Evolutionary conservation across 192 early-diverging fungal genomes (phyloP).

Genomic region (Podila minutissima): DNA sequence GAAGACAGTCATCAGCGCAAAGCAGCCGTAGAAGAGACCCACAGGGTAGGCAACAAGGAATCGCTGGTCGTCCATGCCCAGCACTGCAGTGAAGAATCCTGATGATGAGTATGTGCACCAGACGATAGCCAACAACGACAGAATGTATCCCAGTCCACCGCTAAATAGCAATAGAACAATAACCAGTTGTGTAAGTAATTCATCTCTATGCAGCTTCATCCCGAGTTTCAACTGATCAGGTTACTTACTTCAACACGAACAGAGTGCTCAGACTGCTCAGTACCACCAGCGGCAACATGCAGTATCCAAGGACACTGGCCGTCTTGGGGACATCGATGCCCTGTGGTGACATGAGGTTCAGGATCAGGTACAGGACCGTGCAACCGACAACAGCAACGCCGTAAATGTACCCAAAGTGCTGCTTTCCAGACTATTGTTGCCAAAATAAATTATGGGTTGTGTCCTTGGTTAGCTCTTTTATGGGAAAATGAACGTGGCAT

Average conservation of each 20-base stretch:
- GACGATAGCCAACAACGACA: slow-evolving; percentile 75
- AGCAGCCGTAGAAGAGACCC: slow-evolving; percentile 90
- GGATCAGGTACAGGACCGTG: slow-evolving; percentile 82
- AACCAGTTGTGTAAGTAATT: not conserved
- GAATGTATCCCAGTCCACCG: slow-evolving; percentile 67
- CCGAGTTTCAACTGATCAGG: not conserved
- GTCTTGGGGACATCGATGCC: slow-evolving; percentile 90
- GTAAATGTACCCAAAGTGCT: slow-evolving; percentile 98
- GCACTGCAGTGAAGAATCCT: slow-evolving; percentile 92
- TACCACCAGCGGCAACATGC: slow-evolving; percentile 94
- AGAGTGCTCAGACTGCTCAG: slow-evolving; percentile 81
- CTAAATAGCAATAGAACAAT: slow-evolving; percentile 24
- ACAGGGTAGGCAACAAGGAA: slow-evolving; percentile 96
- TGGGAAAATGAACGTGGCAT: not conserved
- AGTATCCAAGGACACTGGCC: slow-evolving; percentile 97
- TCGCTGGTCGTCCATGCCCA: slow-evolving; percentile 93
- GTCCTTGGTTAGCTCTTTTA: not conserved
- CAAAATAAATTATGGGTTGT: not conserved
- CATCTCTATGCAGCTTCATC: not conserved
- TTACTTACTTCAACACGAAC: slow-evolving; percentile 71
- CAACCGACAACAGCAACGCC: slow-evolving; percentile 92
- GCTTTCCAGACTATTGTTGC: slow-evolving; percentile 80
- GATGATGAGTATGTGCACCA: slow-evolving; percentile 98
- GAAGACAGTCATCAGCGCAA: slow-evolving; percentile 93
- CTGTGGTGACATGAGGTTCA: slow-evolving; percentile 93